Evolutionary conservation across 805 yeast species (phyloP).

Genomic region (Wickerhamiella nectarea): DNA sequence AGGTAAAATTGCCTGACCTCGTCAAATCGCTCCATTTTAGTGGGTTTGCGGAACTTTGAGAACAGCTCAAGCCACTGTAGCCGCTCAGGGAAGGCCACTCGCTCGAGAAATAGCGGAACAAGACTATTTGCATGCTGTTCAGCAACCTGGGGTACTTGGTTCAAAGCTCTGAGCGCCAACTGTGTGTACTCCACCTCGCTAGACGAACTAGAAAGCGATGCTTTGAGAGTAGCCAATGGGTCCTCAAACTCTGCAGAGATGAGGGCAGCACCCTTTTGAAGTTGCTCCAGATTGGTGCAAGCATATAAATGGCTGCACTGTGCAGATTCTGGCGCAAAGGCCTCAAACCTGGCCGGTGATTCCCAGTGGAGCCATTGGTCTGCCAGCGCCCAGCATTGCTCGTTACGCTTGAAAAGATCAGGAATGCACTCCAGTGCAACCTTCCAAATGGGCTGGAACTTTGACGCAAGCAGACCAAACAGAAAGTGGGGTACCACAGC

Average conservation of each 20-base stretch:
- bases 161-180: conserved; percentile 45
- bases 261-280: conserved; percentile 10
- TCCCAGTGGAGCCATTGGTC: background rate
- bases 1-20: conserved; percentile 42
- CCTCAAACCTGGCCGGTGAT: background rate
- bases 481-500: conserved; percentile 35
- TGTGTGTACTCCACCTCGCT: conserved; percentile 29
- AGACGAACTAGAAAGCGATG: conserved; percentile 13
- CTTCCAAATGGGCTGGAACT: conserved; percentile 78
- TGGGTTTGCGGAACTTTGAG: conserved; percentile 49
- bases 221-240: conserved; percentile 7
- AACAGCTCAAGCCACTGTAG: conserved; percentile 42
- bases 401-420: conserved; percentile 30
- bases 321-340: background rate
- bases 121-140: conserved; percentile 47
- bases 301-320: conserved; percentile 10
- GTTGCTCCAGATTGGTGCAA: conserved; percentile 13
- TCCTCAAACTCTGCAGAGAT: conserved; percentile 12
- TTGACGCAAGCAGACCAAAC: conserved; percentile 59
- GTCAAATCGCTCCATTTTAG: conserved; percentile 37
- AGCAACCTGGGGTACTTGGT: conserved; percentile 48
- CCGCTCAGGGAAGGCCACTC: conserved; percentile 21
- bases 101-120: conserved; percentile 39
- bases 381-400: conserved; percentile 21
- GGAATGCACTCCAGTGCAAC: conserved; percentile 54